phyloP scores from a whole-genome alignment of 352 stramenopile genomes.

The Phytophthora fragariaefolia region DNA sequence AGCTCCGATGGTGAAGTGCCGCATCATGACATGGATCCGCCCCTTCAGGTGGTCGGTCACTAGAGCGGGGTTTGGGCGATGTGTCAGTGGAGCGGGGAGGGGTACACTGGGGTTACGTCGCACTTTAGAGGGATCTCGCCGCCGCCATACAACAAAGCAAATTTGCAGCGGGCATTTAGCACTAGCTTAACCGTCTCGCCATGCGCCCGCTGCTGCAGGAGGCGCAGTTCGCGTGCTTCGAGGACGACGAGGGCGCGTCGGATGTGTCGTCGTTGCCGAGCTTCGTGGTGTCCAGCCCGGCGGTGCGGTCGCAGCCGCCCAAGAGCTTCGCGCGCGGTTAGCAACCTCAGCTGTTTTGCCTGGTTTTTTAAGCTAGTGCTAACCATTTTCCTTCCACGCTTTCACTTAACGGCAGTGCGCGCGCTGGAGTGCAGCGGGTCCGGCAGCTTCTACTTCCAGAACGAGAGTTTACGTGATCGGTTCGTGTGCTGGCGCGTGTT shows the following conservation, averaged over 20 bases:
- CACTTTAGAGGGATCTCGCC: conserved; percentile 1
- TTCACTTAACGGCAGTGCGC: conserved; percentile 43
- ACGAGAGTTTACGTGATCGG: conserved; percentile 66
- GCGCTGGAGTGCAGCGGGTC: conserved; percentile 69
- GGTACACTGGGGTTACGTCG: background rate
- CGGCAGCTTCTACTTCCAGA: conserved; percentile 80
- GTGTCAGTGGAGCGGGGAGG: background rate
- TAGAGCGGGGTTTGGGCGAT: background rate
- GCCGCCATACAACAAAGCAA: conserved; percentile 23
- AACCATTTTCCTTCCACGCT: conserved; percentile 21
- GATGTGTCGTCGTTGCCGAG: conserved; percentile 27
- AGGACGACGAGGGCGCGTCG: conserved; percentile 53
- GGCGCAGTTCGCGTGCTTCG: conserved; percentile 76
- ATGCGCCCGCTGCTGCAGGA: conserved; percentile 64
- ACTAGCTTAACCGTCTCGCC: background rate
- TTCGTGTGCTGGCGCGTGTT: conserved; percentile 80
- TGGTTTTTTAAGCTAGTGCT: conserved; percentile 20
- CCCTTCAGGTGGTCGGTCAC: background rate
- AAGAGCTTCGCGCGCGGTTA: conserved; percentile 67
- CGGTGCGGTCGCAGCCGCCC: conserved; percentile 44
- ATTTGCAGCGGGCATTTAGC: background rate
- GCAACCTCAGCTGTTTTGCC: background rate
- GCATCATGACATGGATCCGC: conserved; percentile 3
- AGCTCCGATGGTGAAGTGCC: conserved; percentile 9
- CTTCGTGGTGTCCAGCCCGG: conserved; percentile 46